A percentile compares a stretch with the other conserved stretches of the same genome.
Evolutionary conservation across 2,329 filamentous ascomycete genomes (phyloP).

Genomic region (Colletotrichum incanum): DNA sequence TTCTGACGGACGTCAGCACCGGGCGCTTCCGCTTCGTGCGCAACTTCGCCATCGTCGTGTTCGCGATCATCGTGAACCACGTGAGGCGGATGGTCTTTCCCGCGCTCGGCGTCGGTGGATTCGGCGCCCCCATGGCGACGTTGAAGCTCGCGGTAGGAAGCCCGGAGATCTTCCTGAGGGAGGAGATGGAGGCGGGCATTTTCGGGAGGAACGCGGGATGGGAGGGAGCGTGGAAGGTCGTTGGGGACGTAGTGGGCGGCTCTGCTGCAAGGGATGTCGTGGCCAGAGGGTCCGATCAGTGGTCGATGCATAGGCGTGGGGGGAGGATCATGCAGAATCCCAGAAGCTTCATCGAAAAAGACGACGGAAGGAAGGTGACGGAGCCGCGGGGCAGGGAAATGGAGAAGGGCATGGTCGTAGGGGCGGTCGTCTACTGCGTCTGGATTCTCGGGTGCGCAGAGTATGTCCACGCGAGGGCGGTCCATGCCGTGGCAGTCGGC

Average conservation of each 20-base stretch:
- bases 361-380: neutral
- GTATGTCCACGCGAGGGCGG: conserved; percentile 49
- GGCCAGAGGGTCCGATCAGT: neutral
- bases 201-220: neutral
- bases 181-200: conserved; percentile 41
- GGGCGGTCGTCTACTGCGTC: conserved; percentile 44
- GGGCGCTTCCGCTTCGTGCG: conserved; percentile 43
- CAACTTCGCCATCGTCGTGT: conserved; percentile 49
- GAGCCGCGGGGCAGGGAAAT: no score
- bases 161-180: conserved; percentile 54
- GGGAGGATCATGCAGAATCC: no score
- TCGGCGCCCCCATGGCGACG: conserved; percentile 51
- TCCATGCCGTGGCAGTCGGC: conserved; percentile 48
- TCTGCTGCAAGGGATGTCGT: conserved; percentile 26
- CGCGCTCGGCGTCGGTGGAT: conserved; percentile 50
- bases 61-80: conserved; percentile 58
- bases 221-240: neutral
- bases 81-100: conserved; percentile 53
- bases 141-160: conserved; percentile 55
- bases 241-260: conserved; percentile 14
- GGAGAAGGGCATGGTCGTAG: neutral
- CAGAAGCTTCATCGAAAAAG: neutral
- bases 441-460: conserved; percentile 51
- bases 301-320: neutral
- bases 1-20: conserved; percentile 24